phyloP scores from a whole-genome alignment of 108 stramenopile genomes.

The Cafeteria roenbergensis region DNA sequence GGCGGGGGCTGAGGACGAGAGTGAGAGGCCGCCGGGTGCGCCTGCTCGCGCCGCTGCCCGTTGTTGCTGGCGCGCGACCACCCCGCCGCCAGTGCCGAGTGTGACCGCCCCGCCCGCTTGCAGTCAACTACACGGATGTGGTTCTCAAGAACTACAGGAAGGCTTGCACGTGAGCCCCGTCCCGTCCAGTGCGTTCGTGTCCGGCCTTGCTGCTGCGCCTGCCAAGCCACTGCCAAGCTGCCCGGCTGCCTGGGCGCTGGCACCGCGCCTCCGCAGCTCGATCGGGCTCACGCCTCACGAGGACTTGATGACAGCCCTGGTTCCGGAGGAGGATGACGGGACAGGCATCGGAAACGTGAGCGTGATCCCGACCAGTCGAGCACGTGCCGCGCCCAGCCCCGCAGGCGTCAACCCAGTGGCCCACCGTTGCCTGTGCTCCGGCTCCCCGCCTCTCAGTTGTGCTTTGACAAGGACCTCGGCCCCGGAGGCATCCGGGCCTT shows the following conservation, averaged over 20 bases:
- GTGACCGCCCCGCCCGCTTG: too few relatives aligned
- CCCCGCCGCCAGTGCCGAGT: not conserved
- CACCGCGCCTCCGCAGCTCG: not conserved
- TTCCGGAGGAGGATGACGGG: not conserved
- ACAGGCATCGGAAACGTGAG: not conserved
- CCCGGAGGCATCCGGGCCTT: not conserved
- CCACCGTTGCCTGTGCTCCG: too few relatives aligned
- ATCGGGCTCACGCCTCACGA: not conserved
- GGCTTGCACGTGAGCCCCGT: not conserved
- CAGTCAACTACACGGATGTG: not conserved
- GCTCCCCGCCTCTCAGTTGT: too few relatives aligned
- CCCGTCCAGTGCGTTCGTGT: too few relatives aligned
- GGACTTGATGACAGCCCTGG: not conserved
- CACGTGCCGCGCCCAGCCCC: too few relatives aligned
- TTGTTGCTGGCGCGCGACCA: not conserved
- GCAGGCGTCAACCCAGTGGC: too few relatives aligned
- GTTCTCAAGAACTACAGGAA: not conserved
- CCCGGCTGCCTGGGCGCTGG: not conserved
- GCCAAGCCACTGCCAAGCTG: not conserved
- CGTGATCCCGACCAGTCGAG: too few relatives aligned
- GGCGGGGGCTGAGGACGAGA: not conserved
- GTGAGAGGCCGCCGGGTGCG: not conserved
- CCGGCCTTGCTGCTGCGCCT: not conserved
- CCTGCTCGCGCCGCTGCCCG: not conserved
- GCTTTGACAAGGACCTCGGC: slow-evolving; percentile 1